These are phyloP conservation scores for Trichoderma sp. DNA, from an alignment of 2,329 filamentous ascomycete species.

Conservation along the genomic window DNA sequence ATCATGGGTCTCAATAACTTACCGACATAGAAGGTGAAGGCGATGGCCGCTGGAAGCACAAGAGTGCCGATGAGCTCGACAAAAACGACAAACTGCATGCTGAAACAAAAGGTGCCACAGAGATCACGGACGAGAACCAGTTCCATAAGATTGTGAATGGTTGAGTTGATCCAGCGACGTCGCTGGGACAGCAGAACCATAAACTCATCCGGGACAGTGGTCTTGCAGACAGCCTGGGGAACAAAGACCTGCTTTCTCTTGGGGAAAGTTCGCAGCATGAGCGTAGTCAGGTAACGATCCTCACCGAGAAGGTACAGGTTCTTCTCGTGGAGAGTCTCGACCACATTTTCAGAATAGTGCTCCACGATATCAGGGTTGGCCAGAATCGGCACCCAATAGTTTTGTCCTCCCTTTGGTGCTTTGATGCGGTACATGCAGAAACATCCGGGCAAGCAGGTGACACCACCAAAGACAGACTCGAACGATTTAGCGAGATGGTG, in stretches of 20 bases:
- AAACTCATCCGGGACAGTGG: constrained; percentile 90
- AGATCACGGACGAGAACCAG: constrained; percentile 91
- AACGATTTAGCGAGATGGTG: constrained; percentile 97
- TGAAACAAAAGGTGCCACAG: constrained; percentile 98
- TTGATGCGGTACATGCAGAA: constrained; percentile 99
- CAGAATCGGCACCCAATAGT: constrained; percentile 98
- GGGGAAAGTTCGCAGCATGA: constrained; percentile 98
- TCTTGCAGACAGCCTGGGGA: constrained; percentile 98
- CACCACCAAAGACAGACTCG: constrained; percentile 97
- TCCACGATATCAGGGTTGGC: constrained; percentile 98
- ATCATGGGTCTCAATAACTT: constrained; percentile 42
- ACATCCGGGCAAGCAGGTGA: constrained; percentile 95
- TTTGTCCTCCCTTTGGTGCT: constrained; percentile 94
- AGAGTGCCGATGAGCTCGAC: constrained; percentile 93
- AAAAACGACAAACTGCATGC: constrained; percentile 98
- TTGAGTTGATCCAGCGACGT: constrained; percentile 98
- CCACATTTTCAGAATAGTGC: constrained; percentile 98
- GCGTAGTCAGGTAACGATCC: constrained; percentile 90
- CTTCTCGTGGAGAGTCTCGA: constrained; percentile 97
- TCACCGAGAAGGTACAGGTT: constrained; percentile 88
- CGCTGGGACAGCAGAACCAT: constrained; percentile 89
- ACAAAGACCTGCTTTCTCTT: constrained; percentile 99
- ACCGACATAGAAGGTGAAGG: constrained; percentile 95
- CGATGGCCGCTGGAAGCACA: constrained; percentile 91
- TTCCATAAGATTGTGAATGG: constrained; percentile 98